A percentile compares a stretch with the other conserved stretches of the same genome.
phyloP scores from a whole-genome alignment of 495 filamentous ascomycete species.

The Neurospora sp. region DNA sequence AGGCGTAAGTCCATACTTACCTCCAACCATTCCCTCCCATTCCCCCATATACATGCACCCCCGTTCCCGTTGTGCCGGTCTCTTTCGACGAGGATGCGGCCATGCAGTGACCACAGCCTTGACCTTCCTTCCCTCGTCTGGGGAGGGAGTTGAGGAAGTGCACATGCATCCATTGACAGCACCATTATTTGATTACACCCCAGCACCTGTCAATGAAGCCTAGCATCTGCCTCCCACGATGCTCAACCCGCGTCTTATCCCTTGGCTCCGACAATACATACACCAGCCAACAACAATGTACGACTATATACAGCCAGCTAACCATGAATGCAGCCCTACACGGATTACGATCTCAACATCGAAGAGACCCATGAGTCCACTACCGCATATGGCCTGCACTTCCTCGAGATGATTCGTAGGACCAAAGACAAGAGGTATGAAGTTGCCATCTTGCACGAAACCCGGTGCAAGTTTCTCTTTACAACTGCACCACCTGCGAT shows the following conservation, averaged over 20 bases:
- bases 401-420: slow-evolving; percentile 53
- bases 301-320: neutral
- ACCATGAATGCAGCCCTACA: slow-evolving; percentile 14
- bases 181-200: neutral
- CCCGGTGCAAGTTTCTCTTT: neutral
- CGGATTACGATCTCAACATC: slow-evolving; percentile 29
- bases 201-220: neutral
- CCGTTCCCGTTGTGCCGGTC: neutral
- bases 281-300: neutral
- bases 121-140: neutral
- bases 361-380: slow-evolving; percentile 53
- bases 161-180: neutral
- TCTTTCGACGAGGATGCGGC: neutral
- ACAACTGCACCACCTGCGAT: neutral
- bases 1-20: slow-evolving; percentile 16
- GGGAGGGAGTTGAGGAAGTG: neutral
- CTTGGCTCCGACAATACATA: neutral
- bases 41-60: neutral
- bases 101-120: neutral
- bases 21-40: neutral
- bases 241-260: neutral
- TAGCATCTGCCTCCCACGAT: neutral
- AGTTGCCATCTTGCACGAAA: no score
- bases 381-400: slow-evolving; percentile 53
- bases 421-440: slow-evolving; percentile 64